phyloP scores from a whole-genome alignment of 2,329 filamentous ascomycete genomes.

The Exophiala xenobiotica region DNA sequence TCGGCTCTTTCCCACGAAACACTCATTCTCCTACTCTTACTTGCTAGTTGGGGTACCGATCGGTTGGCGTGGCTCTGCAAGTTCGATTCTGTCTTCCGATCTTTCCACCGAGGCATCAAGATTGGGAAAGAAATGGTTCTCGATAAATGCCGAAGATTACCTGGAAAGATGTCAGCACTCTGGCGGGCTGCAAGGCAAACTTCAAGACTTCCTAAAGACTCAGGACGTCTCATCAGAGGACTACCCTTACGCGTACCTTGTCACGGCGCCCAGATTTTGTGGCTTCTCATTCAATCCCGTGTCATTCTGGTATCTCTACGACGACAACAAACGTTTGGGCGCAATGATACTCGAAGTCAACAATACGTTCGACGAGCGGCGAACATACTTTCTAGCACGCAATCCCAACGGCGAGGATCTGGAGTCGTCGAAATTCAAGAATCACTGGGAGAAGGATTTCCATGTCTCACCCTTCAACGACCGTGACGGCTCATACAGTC shows the following conservation, averaged over 20 bases:
- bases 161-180: slow-evolving; percentile 55
- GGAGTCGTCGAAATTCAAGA: slow-evolving; percentile 41
- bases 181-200: slow-evolving; percentile 61
- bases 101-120: slow-evolving; percentile 20
- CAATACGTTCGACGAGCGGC: slow-evolving; percentile 72
- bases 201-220: slow-evolving; percentile 57
- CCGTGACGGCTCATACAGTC: slow-evolving; percentile 55
- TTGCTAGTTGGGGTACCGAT: slow-evolving; percentile 68
- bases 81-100: slow-evolving; percentile 55
- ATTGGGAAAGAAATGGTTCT: slow-evolving; percentile 53
- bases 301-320: slow-evolving; percentile 78
- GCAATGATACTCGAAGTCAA: slow-evolving; percentile 73
- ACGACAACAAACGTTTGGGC: slow-evolving; percentile 54
- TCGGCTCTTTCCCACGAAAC: slow-evolving; percentile 65
- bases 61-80: slow-evolving; percentile 57
- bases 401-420: slow-evolving; percentile 17
- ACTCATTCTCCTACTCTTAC: slow-evolving; percentile 70
- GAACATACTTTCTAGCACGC: slow-evolving; percentile 62
- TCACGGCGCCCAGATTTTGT: slow-evolving; percentile 68
- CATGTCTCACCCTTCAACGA: slow-evolving; percentile 76
- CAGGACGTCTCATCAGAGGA: slow-evolving; percentile 58
- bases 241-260: slow-evolving; percentile 68
- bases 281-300: slow-evolving; percentile 73
- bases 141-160: slow-evolving; percentile 61
- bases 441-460: slow-evolving; percentile 67